A percentile compares a stretch with the other conserved stretches of the same genome.
Evolutionary conservation across 139 green algal species (phyloP).

Genomic region (Volvox reticuliferus): DNA sequence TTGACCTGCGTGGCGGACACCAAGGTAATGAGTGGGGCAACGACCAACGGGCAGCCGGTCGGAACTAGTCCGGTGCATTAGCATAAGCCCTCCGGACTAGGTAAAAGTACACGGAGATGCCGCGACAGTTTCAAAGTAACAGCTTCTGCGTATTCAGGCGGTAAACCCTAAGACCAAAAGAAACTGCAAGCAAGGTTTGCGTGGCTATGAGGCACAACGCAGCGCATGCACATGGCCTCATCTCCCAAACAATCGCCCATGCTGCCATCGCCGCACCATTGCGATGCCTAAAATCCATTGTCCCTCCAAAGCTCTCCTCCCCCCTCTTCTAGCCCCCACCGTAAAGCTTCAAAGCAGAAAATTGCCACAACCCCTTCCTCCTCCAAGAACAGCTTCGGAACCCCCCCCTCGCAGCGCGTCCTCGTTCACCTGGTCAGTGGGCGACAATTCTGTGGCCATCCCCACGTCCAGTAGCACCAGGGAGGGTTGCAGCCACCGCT

Average conservation of each 20-base stretch:
- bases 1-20: constrained; percentile 30
- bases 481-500: constrained; percentile 71
- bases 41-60: background rate
- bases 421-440: constrained; percentile 65
- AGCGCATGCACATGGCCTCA: too few relatives aligned
- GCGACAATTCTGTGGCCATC: constrained; percentile 87
- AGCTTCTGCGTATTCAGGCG: too few relatives aligned
- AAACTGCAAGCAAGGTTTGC: too few relatives aligned
- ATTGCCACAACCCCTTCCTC: too few relatives aligned
- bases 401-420: background rate
- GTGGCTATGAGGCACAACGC: too few relatives aligned
- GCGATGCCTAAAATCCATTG: too few relatives aligned
- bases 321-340: background rate
- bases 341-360: background rate
- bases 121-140: background rate
- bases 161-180: too few relatives aligned
- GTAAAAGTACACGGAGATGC: too few relatives aligned
- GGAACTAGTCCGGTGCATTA: too few relatives aligned
- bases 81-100: too few relatives aligned
- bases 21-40: background rate
- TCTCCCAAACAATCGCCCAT: too few relatives aligned
- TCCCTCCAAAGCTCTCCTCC: background rate
- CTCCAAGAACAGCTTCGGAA: background rate
- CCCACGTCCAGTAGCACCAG: constrained; percentile 94
- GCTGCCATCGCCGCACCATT: too few relatives aligned